phyloP scores from a whole-genome alignment of 768 basidiomycete species.

The Kwoniella mangroviensis region DNA sequence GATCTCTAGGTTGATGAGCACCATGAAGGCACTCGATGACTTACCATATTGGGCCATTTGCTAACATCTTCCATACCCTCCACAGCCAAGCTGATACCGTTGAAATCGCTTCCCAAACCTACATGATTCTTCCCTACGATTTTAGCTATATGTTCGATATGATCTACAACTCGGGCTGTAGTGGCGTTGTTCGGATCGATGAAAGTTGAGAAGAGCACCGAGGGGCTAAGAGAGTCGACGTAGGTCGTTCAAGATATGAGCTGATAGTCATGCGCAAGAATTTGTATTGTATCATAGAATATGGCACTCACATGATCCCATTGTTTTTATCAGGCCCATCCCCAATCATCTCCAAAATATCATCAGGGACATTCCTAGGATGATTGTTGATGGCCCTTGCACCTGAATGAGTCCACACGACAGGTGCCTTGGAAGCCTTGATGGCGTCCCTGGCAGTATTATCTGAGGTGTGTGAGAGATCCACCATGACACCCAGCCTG shows the following conservation, averaged over 20 bases:
- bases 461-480: conserved; percentile 35
- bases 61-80: conserved; percentile 35
- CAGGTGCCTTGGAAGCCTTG: conserved; percentile 15
- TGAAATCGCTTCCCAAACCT: conserved; percentile 36
- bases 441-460: conserved; percentile 27
- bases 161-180: conserved; percentile 31
- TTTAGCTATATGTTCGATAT: conserved; percentile 37
- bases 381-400: conserved; percentile 31
- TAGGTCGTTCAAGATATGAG: too few species aligned
- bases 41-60: conserved; percentile 34
- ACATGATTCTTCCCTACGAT: conserved; percentile 31
- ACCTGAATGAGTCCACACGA: conserved; percentile 37
- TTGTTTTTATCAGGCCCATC: conserved; percentile 24
- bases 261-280: too few species aligned
- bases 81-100: conserved; percentile 32
- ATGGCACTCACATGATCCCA: conserved; percentile 31
- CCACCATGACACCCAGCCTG: conserved; percentile 41
- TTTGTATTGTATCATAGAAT: too few species aligned
- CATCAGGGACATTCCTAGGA: conserved; percentile 43
- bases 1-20: background rate
- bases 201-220: conserved; percentile 30
- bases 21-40: background rate
- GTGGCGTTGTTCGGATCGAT: conserved; percentile 34
- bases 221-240: conserved; percentile 13
- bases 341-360: conserved; percentile 29